Conservation (phyloP, 768 basidiomycete genomes). For the Hydnum rufescens region DNA sequence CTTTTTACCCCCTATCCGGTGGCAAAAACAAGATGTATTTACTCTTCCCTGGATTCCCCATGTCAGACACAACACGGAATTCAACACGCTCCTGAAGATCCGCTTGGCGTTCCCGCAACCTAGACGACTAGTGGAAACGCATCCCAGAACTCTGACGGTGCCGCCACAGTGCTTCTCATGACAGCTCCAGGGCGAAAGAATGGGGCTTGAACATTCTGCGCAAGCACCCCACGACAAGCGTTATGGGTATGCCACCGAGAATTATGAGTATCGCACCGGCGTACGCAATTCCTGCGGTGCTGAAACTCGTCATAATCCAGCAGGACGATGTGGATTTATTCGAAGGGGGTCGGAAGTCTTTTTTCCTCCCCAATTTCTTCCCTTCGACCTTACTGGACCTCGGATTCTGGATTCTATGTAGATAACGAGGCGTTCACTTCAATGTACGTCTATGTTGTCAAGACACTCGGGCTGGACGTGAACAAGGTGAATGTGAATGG, state of each 20-base stretch:
- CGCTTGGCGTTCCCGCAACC: slow-evolving; percentile 61
- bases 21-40: too few relatives aligned
- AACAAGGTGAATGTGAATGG: slow-evolving; percentile 74
- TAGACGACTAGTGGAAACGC: slow-evolving; percentile 75
- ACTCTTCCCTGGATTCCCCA: too few relatives aligned
- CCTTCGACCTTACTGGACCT: too few relatives aligned
- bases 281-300: slow-evolving; percentile 61
- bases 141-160: slow-evolving; percentile 69
- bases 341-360: too few relatives aligned
- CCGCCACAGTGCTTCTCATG: slow-evolving; percentile 69
- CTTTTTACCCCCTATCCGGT: slow-evolving; percentile 68
- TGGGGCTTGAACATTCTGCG: slow-evolving; percentile 54
- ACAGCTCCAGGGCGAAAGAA: slow-evolving; percentile 54
- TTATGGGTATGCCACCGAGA: slow-evolving; percentile 46
- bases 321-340: slow-evolving; percentile 53
- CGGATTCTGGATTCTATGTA: too few relatives aligned
- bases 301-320: slow-evolving; percentile 45
- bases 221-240: slow-evolving; percentile 48
- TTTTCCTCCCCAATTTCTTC: too few relatives aligned
- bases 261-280: slow-evolving; percentile 81
- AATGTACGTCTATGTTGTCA: slow-evolving; percentile 55
- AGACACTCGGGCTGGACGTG: slow-evolving; percentile 38
- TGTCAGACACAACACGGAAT: slow-evolving; percentile 44
- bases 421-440: slow-evolving; percentile 88
- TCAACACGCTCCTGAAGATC: slow-evolving; percentile 41